Evolutionary conservation across 139 green algal species (phyloP).

Genomic region (Auxenochlorella pyrenoidosa): DNA sequence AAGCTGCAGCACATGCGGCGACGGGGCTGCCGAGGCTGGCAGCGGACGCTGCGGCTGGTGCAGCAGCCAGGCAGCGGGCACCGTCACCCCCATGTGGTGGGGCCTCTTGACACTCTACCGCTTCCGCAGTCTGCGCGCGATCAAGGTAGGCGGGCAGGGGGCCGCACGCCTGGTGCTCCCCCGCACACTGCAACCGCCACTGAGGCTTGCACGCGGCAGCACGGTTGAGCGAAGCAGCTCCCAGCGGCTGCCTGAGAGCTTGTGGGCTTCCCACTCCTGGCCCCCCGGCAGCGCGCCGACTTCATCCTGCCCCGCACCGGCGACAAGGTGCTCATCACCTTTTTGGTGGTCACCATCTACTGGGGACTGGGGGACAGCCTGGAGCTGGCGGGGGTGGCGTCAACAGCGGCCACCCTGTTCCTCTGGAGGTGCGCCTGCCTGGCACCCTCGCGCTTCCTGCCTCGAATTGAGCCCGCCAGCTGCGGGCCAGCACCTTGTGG

Average conservation of each 20-base stretch:
- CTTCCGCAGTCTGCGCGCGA: constrained; percentile 76
- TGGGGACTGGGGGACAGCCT: constrained; percentile 5
- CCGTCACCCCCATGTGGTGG: constrained; percentile 79
- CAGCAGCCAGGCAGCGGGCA: constrained; percentile 58
- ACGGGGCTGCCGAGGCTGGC: background rate
- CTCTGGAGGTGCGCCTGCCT: background rate
- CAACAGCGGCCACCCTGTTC: background rate
- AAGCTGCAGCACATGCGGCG: background rate
- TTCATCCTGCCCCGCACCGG: constrained; percentile 71
- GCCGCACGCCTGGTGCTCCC: background rate
- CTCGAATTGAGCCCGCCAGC: too few species aligned
- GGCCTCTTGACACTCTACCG: constrained; percentile 66
- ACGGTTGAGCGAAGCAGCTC: too few species aligned
- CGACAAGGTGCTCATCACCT: constrained; percentile 67
- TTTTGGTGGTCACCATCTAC: constrained; percentile 44
- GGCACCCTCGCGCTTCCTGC: too few species aligned
- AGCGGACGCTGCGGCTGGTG: constrained; percentile 33
- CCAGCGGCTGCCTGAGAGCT: too few species aligned
- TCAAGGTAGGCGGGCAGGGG: constrained; percentile 34
- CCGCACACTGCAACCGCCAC: too few species aligned
- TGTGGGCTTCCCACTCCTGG: too few species aligned
- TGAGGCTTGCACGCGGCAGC: too few species aligned
- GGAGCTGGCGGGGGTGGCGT: background rate
- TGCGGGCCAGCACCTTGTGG: too few species aligned
- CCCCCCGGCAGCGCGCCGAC: background rate